Evolutionary conservation across 495 filamentous ascomycete genomes (phyloP), one percentile per base, ranked within the genome.

Genomic region (Saxophila tyrrhenica): DNA sequence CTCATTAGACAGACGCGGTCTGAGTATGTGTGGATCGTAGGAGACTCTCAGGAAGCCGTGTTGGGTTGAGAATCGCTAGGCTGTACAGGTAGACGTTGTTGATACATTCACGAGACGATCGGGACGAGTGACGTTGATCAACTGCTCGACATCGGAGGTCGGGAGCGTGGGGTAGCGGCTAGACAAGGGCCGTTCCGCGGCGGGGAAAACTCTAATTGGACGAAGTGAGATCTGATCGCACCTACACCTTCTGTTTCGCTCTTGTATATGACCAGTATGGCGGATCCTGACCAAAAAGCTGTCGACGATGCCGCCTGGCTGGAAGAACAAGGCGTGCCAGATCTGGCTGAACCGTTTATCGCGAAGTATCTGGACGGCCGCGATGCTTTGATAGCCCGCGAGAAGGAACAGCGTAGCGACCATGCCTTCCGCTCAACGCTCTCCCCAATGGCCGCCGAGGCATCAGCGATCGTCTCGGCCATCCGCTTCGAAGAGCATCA

Each of bases 321-420:
- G 43, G 71, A 77, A 46, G 64, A 67, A 3, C 61, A 75, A 39
- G 80, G 74, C 13, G 57, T 86, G 0, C 82, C 81, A 0, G 57
- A 65, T 7, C 63, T 72, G 15, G 69, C 72, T 8, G 86, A 94
- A 58, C 78, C 81, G 0, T 86, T 94, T 64, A 78, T 94, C 41
- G 81, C 85, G 51, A 78, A 86, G 56, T 95, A 94, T 62, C 73
- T 91, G 25, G 65, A 78, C 48, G 83, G 85, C 10, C 80, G 91
- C n/a, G 75, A 83, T 51, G 82, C 84, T 9, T 73, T 96, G 42
- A 85, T 94, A 47, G 74, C 71, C 7, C 75, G 91, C 61, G 92
- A 98, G 65, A 80, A 84, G 59, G 83, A 83, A 59, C 79, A 86
- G 55, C 79, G 91, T 45, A 90, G 88, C 68, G 82, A 86, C 66